A percentile compares a stretch with the other conserved stretches of the same genome.
Evolutionary conservation across 441 rosid genomes (phyloP).

Genomic region (Geranium incanum): DNA sequence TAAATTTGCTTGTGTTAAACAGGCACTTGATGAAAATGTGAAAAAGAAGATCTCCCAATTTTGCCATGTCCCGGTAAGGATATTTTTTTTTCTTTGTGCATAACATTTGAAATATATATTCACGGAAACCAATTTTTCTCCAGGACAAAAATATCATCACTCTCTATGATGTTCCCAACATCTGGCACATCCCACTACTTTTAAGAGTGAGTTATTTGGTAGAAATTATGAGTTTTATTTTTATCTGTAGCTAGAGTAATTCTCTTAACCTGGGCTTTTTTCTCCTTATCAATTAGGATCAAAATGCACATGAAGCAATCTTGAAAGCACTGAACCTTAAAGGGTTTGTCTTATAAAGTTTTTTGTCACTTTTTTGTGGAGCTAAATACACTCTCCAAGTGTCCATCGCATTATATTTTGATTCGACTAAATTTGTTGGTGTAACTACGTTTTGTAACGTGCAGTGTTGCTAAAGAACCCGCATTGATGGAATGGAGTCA

Average conservation of each 20-base stretch:
- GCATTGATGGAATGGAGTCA: conserved; percentile 1
- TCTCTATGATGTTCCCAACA: conserved; percentile 5
- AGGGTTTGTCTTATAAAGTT: neutral
- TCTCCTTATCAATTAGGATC: neutral
- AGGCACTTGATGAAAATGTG: neutral
- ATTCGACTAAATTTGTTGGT: no score
- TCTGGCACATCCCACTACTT: conserved; percentile 10
- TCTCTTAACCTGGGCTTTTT: neutral
- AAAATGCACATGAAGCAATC: conserved; percentile 3
- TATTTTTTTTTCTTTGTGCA: neutral
- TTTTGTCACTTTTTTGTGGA: neutral
- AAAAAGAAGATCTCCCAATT: neutral
- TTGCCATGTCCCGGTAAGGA: conserved; percentile 15
- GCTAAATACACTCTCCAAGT: neutral
- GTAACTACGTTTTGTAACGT: neutral
- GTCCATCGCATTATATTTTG: neutral
- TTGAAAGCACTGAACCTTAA: neutral
- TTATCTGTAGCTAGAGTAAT: neutral
- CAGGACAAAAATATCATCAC: conserved; percentile 1
- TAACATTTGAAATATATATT: neutral
- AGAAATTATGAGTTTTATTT: neutral
- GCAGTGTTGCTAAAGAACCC: conserved; percentile 2
- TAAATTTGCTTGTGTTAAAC: neutral
- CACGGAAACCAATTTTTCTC: neutral
- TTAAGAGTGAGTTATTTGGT: neutral